Base-by-base conservation (phyloP, 352 stramenopile species). In the Pythium grandisporangium region DNA sequence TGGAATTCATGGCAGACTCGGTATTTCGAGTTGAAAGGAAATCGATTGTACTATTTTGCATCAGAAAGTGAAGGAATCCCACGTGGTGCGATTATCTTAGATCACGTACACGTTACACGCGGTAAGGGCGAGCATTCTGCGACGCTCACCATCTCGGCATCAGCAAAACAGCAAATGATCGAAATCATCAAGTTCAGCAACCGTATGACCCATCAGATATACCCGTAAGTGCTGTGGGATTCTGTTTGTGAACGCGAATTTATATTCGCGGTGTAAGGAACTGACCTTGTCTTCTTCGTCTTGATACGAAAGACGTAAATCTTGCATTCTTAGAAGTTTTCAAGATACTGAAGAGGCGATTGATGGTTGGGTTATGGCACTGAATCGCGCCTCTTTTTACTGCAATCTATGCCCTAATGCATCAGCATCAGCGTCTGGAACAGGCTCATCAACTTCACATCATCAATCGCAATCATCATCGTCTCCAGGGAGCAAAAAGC, bases 21-120 rank as follows among this genome's bases (percentile, higher is more conserved):
- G 14, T 91, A 82, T 54, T 91, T 88, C 40, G 77, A 91, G 48
- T 64, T 88, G 23, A 86, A 88, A 37, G 74, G 77, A 22, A 86
- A 85, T 34, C 72, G 74, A 0, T 37, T 91, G 17, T 91, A 84
- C 50, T 91, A 87, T 52, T 90, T 87, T 39, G 61, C 65, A 21
- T 79, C 52, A 45, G 74, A 88, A 42, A 80, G 56, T 14, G 77
- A 86, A 45, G 77, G 77, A 22, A 66, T 91, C 16, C 73, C 77
- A 14, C 62, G 67, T 23, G 77, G 73, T 12, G 77, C 73, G n/a
- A 80, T 87, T 16, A 44, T 87, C 1, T 32, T 90, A 21, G 73
- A 87, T 36, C 66, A 87, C 34, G 72, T 70, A 5, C 73, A 84
- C 11, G 71, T 85, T 1, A 51, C 84, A 2, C 66, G 69, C 1